Evolutionary conservation across 2,329 filamentous ascomycete genomes (phyloP).

Genomic region (Aaosphaeria arxii): DNA sequence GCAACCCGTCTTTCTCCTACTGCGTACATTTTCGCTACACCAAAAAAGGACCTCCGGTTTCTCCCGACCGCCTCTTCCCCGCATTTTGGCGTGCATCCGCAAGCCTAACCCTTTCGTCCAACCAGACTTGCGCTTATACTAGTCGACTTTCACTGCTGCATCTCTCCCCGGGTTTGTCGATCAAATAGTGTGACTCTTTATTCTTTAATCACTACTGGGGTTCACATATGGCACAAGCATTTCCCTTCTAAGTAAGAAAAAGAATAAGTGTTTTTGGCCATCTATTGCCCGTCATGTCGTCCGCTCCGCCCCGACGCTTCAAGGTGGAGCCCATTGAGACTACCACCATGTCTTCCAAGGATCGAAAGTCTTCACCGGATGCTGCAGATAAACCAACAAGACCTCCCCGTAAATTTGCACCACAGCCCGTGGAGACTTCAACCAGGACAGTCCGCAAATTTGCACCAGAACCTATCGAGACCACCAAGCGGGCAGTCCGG

Average conservation of each 20-base stretch:
- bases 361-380: slow-evolving; percentile 56
- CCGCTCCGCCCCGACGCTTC: slow-evolving; percentile 33
- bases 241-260: too few species aligned
- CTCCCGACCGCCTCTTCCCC: slow-evolving; percentile 15
- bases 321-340: slow-evolving; percentile 37
- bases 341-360: slow-evolving; percentile 11
- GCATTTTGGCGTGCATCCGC: slow-evolving; percentile 8
- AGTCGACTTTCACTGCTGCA: not conserved
- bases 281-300: slow-evolving; percentile 21
- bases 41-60: slow-evolving; percentile 8
- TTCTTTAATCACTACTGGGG: too few species aligned
- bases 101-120: not conserved
- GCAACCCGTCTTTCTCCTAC: too few species aligned
- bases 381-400: slow-evolving; percentile 58
- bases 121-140: slow-evolving; percentile 7
- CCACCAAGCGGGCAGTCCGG: slow-evolving; percentile 13
- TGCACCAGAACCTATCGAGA: slow-evolving; percentile 29
- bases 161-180: not conserved
- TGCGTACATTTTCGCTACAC: too few species aligned
- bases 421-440: slow-evolving; percentile 35
- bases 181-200: too few species aligned
- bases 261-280: not conserved
- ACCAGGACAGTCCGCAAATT: slow-evolving; percentile 38
- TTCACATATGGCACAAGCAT: too few species aligned
- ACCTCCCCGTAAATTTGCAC: slow-evolving; percentile 13